Percentiles rank a stretch among this genome's conserved stretches.
phyloP scores from a whole-genome alignment of 1,284 basidiomycete genomes.

The Taiwanofungus camphoratus region DNA sequence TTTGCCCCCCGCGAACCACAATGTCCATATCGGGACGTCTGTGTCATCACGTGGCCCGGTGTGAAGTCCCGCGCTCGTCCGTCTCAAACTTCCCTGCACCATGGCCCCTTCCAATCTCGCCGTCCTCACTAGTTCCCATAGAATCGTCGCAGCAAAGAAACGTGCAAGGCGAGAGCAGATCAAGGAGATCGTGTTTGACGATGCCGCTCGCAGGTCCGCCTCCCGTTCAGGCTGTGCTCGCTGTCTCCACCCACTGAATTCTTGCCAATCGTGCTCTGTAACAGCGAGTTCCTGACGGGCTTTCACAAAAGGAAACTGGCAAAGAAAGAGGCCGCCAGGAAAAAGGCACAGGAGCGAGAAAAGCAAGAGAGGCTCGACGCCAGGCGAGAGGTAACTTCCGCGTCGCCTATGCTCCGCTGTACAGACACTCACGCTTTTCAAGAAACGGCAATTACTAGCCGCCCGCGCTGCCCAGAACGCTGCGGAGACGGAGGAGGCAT shows the following conservation, averaged over 20 bases:
- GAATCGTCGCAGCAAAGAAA: slow-evolving; percentile 56
- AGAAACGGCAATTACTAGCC: slow-evolving; percentile 67
- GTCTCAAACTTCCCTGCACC: too few species aligned
- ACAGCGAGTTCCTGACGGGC: slow-evolving; percentile 78
- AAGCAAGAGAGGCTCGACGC: slow-evolving; percentile 63
- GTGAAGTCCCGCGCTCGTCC: too few species aligned
- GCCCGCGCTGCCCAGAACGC: slow-evolving; percentile 69
- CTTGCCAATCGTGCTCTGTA: slow-evolving; percentile 1
- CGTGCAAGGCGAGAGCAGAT: slow-evolving; percentile 52
- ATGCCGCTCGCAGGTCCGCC: slow-evolving; percentile 61
- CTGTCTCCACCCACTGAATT: slow-evolving; percentile 1
- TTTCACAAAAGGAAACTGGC: slow-evolving; percentile 83
- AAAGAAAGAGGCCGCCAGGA: slow-evolving; percentile 65
- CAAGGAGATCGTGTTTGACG: slow-evolving; percentile 72
- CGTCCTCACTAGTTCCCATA: slow-evolving; percentile 55
- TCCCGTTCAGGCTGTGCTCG: not conserved
- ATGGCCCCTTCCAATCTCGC: slow-evolving; percentile 40
- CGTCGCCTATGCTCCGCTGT: slow-evolving; percentile 1
- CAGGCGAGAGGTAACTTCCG: slow-evolving; percentile 57
- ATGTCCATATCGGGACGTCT: too few species aligned
- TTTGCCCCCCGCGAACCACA: too few species aligned
- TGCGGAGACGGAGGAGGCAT: slow-evolving; percentile 64
- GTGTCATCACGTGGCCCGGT: not conserved
- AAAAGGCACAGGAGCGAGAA: slow-evolving; percentile 61
- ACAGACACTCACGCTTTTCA: slow-evolving; percentile 9